Evolutionary conservation across 305 asterid genomes (phyloP).

Genomic region (Petunia hybrid): DNA sequence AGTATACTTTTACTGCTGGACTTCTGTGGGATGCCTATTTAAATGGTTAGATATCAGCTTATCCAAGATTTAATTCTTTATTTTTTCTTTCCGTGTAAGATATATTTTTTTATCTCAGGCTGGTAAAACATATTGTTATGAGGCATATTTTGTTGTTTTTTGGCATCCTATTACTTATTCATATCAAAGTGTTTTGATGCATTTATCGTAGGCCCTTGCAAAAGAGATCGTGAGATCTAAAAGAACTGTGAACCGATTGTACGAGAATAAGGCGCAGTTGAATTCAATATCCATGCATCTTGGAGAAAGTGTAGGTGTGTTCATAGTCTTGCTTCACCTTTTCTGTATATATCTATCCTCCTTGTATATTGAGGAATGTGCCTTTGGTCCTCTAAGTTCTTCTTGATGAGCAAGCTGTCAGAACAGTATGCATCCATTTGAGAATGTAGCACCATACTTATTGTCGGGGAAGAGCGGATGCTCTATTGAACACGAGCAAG

Average conservation of each 20-base stretch:
- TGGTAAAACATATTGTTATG: not conserved
- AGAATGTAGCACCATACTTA: too few species aligned
- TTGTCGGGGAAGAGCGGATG: too few species aligned
- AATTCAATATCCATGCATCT: constrained; percentile 88
- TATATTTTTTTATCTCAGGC: not conserved
- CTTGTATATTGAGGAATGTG: constrained; percentile 15
- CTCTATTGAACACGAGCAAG: not conserved
- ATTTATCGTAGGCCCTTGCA: constrained; percentile 64
- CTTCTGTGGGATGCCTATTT: constrained; percentile 9
- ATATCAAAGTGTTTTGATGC: not conserved
- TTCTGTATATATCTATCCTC: constrained; percentile 27
- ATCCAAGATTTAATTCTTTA: not conserved
- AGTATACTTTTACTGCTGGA: not conserved
- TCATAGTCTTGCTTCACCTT: constrained; percentile 26
- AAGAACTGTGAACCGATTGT: constrained; percentile 69
- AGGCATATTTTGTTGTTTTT: constrained; percentile 10
- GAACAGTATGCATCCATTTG: not conserved
- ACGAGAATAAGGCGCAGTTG: constrained; percentile 87
- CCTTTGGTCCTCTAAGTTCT: constrained; percentile 20
- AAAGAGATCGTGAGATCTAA: constrained; percentile 80
- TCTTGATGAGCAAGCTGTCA: constrained; percentile 1
- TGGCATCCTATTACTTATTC: constrained; percentile 9
- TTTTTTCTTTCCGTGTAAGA: not conserved
- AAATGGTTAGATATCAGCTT: not conserved
- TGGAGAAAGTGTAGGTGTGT: constrained; percentile 82